These are phyloP conservation scores for Penicillium sp. DNA, from an alignment of 2,329 filamentous ascomycete species.

Conservation along the genomic window DNA sequence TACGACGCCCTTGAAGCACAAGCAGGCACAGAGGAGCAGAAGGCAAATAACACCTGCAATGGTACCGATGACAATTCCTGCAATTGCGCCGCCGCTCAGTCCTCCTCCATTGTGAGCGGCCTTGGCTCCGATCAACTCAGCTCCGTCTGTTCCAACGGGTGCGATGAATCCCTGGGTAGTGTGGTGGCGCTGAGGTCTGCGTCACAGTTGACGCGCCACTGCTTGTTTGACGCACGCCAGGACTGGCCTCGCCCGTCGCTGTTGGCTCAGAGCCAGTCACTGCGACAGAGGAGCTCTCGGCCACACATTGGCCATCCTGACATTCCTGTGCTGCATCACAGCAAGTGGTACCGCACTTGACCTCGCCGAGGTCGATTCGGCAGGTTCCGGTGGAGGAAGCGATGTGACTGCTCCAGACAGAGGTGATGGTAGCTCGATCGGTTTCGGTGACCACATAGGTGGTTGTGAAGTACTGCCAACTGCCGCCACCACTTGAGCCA, in stretches of 20 bases:
- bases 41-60: constrained; percentile 44
- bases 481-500: constrained; percentile 12
- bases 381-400: constrained; percentile 38
- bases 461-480: constrained; percentile 54
- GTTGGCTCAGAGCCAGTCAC: constrained; percentile 30
- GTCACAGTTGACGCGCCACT: constrained; percentile 42
- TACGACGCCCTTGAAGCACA: constrained; percentile 41
- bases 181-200: constrained; percentile 34
- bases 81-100: constrained; percentile 48
- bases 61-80: constrained; percentile 49
- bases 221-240: constrained; percentile 44
- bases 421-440: constrained; percentile 50
- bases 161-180: constrained; percentile 45
- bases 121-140: constrained; percentile 32
- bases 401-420: constrained; percentile 47
- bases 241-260: constrained; percentile 24
- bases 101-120: constrained; percentile 31
- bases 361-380: constrained; percentile 43
- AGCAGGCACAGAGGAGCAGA: constrained; percentile 42
- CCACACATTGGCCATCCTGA: constrained; percentile 37
- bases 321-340: constrained; percentile 45
- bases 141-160: constrained; percentile 42
- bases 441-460: constrained; percentile 52
- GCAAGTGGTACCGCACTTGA: constrained; percentile 42
- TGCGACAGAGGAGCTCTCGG: constrained; percentile 39